Evolutionary conservation across 495 filamentous ascomycete species (phyloP).

Genomic region (Podospora pseudocomata): DNA sequence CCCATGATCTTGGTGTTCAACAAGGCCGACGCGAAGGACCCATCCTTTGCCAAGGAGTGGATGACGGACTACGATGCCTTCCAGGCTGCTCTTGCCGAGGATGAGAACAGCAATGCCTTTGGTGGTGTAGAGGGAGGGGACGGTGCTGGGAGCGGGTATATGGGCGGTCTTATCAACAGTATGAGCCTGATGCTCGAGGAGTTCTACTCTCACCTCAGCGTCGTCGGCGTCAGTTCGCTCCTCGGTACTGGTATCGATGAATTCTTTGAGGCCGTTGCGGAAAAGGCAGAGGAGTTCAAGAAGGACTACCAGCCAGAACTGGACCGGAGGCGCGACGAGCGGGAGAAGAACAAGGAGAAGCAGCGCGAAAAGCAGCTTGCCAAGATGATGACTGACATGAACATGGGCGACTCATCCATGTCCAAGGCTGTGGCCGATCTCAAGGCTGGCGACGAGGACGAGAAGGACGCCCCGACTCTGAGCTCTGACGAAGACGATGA

Average conservation of each 20-base stretch:
- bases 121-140: slow-evolving; percentile 68
- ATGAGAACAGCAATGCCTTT: slow-evolving; percentile 75
- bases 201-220: slow-evolving; percentile 88
- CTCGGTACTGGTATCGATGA: slow-evolving; percentile 86
- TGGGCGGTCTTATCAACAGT: slow-evolving; percentile 92
- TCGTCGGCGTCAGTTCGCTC: slow-evolving; percentile 91
- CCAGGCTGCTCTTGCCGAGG: slow-evolving; percentile 73
- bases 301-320: slow-evolving; percentile 90
- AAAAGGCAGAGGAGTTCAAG: slow-evolving; percentile 86
- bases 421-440: slow-evolving; percentile 36
- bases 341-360: slow-evolving; percentile 67
- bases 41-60: slow-evolving; percentile 93
- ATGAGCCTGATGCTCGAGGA: slow-evolving; percentile 98
- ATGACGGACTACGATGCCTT: slow-evolving; percentile 99
- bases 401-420: slow-evolving; percentile 48
- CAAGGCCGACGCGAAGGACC: slow-evolving; percentile 92
- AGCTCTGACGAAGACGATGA: slow-evolving; percentile 45
- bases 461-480: slow-evolving; percentile 44
- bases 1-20: slow-evolving; percentile 99
- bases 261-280: slow-evolving; percentile 83
- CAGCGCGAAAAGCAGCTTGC: slow-evolving; percentile 75
- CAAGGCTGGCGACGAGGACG: slow-evolving; percentile 55
- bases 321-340: slow-evolving; percentile 69
- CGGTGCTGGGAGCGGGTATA: slow-evolving; percentile 80
- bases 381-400: slow-evolving; percentile 93